Percentiles rank a stretch among this genome's conserved stretches.
Conservation (phyloP, 495 filamentous ascomycete species). For the Xylaria venustula region DNA sequence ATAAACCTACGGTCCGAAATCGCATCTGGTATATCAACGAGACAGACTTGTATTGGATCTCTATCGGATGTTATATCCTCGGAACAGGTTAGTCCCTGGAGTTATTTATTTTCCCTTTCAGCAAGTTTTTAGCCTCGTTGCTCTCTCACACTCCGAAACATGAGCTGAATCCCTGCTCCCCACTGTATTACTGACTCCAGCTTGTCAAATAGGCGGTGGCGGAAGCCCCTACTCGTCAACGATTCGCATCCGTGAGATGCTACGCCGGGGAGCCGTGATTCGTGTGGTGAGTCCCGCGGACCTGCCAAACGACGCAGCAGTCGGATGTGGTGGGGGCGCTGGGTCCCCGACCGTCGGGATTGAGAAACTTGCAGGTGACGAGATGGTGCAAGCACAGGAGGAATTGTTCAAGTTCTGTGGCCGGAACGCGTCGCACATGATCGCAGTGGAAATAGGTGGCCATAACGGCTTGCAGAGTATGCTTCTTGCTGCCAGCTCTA, state of each 20-base stretch:
- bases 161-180: too few relatives aligned
- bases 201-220: too few relatives aligned
- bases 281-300: conserved; percentile 46
- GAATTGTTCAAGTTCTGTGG: conserved; percentile 42
- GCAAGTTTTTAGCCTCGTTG: too few relatives aligned
- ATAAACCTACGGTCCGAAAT: conserved; percentile 48
- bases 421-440: conserved; percentile 36
- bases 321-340: conserved; percentile 46
- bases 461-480: conserved; percentile 55
- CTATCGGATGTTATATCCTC: conserved; percentile 60
- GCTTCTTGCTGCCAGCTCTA: conserved; percentile 46
- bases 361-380: conserved; percentile 51
- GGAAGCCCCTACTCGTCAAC: conserved; percentile 48
- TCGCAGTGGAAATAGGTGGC: conserved; percentile 55
- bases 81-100: too few relatives aligned
- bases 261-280: conserved; percentile 45
- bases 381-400: conserved; percentile 48
- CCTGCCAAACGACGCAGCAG: conserved; percentile 41
- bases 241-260: conserved; percentile 43
- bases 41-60: conserved; percentile 57
- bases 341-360: conserved; percentile 51
- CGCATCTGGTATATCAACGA: conserved; percentile 55
- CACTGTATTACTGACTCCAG: too few relatives aligned
- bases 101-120: too few relatives aligned
- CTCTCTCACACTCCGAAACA: too few relatives aligned